These are phyloP conservation scores for Aureobasidium subglaciale DNA, from an alignment of 2,329 filamentous ascomycete genomes.

Conservation along the genomic window DNA sequence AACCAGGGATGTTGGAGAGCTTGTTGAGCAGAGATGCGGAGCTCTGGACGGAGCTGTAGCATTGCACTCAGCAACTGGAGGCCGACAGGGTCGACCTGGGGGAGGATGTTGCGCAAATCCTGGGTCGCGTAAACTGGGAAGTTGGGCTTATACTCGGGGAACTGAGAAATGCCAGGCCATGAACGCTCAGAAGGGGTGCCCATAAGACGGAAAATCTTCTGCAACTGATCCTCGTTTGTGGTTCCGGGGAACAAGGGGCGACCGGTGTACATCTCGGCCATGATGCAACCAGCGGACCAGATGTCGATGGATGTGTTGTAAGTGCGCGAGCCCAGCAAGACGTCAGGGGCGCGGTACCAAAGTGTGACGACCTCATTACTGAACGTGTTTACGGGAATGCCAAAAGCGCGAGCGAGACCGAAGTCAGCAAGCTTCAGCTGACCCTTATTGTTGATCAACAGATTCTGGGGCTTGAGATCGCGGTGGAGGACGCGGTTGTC, in stretches of 20 bases:
- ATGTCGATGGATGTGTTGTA: conserved; percentile 99
- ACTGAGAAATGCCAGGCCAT: conserved; percentile 91
- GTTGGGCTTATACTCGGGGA: conserved; percentile 95
- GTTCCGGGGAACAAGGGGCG: conserved; percentile 93
- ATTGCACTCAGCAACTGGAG: conserved; percentile 83
- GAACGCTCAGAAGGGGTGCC: conserved; percentile 91
- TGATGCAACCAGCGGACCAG: conserved; percentile 98
- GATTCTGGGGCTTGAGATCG: conserved; percentile 91
- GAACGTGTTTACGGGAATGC: conserved; percentile 96
- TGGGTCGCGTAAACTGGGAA: conserved; percentile 94
- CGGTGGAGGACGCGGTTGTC: conserved; percentile 93
- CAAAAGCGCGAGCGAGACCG: conserved; percentile 86
- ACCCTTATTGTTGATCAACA: conserved; percentile 88
- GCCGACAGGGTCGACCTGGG: conserved; percentile 79
- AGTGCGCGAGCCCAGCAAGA: conserved; percentile 84
- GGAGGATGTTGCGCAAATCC: conserved; percentile 77
- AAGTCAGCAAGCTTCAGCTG: conserved; percentile 92
- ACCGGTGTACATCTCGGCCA: conserved; percentile 99
- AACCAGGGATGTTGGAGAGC: conserved; percentile 93
- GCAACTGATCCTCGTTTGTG: conserved; percentile 94
- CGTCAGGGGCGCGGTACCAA: conserved; percentile 96
- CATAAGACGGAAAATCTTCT: conserved; percentile 98
- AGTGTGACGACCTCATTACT: conserved; percentile 96
- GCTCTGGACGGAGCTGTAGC: conserved; percentile 86
- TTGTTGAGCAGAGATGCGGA: conserved; percentile 79